Base-by-base conservation (phyloP, 164 flowering plant genomes). In the Umbilicus rupestris region DNA sequence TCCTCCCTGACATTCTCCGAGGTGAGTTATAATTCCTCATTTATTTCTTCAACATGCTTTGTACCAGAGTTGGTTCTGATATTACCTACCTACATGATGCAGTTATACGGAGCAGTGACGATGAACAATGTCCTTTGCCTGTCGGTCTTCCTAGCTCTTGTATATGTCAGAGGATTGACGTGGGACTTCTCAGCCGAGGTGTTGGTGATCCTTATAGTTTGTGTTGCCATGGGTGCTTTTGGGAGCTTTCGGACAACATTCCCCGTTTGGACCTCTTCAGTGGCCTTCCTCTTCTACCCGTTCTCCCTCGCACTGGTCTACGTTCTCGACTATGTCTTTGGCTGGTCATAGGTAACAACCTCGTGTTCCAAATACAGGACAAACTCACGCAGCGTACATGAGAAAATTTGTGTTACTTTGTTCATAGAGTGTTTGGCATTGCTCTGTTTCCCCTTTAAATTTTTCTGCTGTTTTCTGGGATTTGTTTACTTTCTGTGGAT, bases 181-280 rank as follows among this genome's bases (percentile, higher is more conserved):
- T 89, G 96, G 96, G 81, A 87, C 78, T 89, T 89, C 82, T 84
- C 96, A 6, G 76, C 92, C 10, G 96, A 89, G 68, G 92, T 89
- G 62, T 74, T 87, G 59, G 74, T 87, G 8, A 81, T 89, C 63
- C 75, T 85, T 7, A 78, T 87, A 14, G 87, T 87, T 12, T 79
- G 85, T 68, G 2, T 84, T 5, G 76, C 83, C 66, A 81, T 89
- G 89, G 92, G 96, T 14, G 72, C 64, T 31, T 74, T 84, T 64
- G 84, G 74, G 39, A 84, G 96, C 77, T 81, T 82, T 78, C 84
- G 85, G 49, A 78, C 85, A 20, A 81, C 79, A 17, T 90, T 79
- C 74, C 94, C 90, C 3, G 82, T 90, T 0, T 90, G 96, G 96
- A 87, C 88, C 47, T 79, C 78, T 63, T 72, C 71, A 0, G 0